phyloP scores from a whole-genome alignment of 2,329 filamentous ascomycete species.

The Ceratocystis colombiana region DNA sequence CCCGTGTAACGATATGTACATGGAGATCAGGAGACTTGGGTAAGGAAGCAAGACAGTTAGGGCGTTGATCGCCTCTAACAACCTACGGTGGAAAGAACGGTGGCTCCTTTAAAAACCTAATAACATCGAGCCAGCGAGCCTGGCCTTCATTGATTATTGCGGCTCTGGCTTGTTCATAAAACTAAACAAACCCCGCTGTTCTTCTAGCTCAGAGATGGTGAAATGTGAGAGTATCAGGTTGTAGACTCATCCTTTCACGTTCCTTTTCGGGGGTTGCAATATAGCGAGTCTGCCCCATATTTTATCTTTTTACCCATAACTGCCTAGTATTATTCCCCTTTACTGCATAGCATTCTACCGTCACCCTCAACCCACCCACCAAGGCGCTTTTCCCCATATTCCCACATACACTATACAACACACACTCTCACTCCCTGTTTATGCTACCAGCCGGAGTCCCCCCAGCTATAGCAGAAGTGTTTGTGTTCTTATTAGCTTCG shows the following conservation, averaged over 20 bases:
- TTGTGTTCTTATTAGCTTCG: neutral
- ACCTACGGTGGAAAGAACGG: no score
- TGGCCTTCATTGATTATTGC: no score
- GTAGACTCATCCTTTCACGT: neutral
- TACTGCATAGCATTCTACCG: neutral
- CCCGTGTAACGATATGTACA: neutral
- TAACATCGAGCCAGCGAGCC: no score
- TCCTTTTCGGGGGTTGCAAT: neutral
- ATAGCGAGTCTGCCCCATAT: slow-evolving; percentile 4
- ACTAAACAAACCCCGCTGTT: neutral
- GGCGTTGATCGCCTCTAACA: neutral
- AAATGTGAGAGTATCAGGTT: no score
- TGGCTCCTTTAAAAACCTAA: no score
- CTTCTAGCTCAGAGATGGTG: neutral
- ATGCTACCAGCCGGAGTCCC: slow-evolving; percentile 10
- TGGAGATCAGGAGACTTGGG: slow-evolving; percentile 1
- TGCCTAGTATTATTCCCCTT: slow-evolving; percentile 5
- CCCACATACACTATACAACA: neutral
- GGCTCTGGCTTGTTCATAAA: no score
- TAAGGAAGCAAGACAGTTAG: neutral
- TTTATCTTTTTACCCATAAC: slow-evolving; percentile 1
- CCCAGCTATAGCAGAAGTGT: slow-evolving; percentile 9
- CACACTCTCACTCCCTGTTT: neutral
- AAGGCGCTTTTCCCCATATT: neutral
- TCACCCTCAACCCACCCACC: slow-evolving; percentile 5